Conservation (phyloP, 2,329 filamentous ascomycete species). For the Verticillium klebahnii region DNA sequence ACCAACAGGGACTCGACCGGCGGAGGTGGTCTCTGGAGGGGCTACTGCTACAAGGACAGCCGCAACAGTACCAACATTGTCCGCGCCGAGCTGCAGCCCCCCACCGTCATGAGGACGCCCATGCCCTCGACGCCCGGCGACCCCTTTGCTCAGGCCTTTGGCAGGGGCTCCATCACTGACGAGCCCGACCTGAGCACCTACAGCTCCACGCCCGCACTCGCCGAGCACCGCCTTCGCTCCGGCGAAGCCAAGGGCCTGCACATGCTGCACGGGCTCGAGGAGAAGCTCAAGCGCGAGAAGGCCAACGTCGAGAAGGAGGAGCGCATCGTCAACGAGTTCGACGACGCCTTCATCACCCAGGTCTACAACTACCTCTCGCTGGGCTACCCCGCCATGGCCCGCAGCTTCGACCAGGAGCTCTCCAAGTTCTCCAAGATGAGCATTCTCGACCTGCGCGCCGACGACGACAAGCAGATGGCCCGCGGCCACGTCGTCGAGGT, state of each 20-base stretch:
- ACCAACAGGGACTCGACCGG: slow-evolving; percentile 52
- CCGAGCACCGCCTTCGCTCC: slow-evolving; percentile 21
- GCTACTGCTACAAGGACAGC: slow-evolving; percentile 53
- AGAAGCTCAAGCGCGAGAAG: slow-evolving; percentile 45
- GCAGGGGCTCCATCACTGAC: slow-evolving; percentile 30
- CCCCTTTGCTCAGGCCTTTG: slow-evolving; percentile 37
- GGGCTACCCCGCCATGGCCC: slow-evolving; percentile 82
- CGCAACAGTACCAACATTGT: slow-evolving; percentile 30
- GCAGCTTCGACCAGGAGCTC: slow-evolving; percentile 79
- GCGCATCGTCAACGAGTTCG: slow-evolving; percentile 62
- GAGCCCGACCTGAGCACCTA: slow-evolving; percentile 28
- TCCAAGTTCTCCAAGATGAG: slow-evolving; percentile 72
- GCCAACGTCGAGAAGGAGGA: slow-evolving; percentile 45
- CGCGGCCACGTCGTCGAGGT: slow-evolving; percentile 69
- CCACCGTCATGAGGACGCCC: slow-evolving; percentile 47
- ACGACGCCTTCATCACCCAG: slow-evolving; percentile 83
- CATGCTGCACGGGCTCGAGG: slow-evolving; percentile 47
- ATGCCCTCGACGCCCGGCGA: slow-evolving; percentile 35
- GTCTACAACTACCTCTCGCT: slow-evolving; percentile 96
- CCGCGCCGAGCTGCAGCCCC: slow-evolving; percentile 37
- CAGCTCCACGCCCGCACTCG: slow-evolving; percentile 13
- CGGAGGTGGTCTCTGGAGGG: slow-evolving; percentile 69
- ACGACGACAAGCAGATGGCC: slow-evolving; percentile 59
- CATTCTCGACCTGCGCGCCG: slow-evolving; percentile 62
- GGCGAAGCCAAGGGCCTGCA: slow-evolving; percentile 39